phyloP scores from a whole-genome alignment of 2,329 filamentous ascomycete species.

The Monosporascus sp. region DNA sequence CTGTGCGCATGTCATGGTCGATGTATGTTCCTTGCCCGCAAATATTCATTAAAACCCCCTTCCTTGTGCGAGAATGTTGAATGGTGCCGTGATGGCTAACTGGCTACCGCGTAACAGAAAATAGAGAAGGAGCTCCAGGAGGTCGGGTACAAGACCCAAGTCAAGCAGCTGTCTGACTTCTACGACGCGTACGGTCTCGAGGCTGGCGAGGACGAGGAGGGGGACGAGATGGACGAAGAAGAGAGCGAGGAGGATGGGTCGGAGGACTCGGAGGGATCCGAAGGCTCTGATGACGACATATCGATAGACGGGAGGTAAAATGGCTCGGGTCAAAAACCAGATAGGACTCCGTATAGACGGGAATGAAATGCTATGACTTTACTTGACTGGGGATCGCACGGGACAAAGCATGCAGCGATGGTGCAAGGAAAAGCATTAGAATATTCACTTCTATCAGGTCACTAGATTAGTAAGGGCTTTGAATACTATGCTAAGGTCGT shows the following conservation, averaged over 20 bases:
- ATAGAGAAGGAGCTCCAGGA: constrained; percentile 69
- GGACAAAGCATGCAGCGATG: no score
- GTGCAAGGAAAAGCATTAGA: no score
- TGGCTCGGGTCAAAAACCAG: no score
- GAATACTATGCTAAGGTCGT: no score
- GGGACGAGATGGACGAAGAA: constrained; percentile 15
- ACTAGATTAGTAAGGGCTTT: no score
- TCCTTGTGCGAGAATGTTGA: no score
- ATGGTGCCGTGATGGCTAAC: neutral
- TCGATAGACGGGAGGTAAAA: neutral
- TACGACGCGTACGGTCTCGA: constrained; percentile 86
- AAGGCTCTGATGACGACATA: constrained; percentile 7
- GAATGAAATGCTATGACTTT: no score
- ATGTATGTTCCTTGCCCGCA: constrained; percentile 51
- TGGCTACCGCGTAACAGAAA: constrained; percentile 42
- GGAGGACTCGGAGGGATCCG: constrained; percentile 11
- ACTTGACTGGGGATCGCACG: no score
- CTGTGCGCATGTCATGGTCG: constrained; percentile 77
- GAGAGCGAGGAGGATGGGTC: constrained; percentile 15
- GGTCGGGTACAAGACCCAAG: constrained; percentile 73
- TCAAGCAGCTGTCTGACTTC: constrained; percentile 71
- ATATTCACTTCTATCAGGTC: no score
- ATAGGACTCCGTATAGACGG: no score
- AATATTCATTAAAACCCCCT: no score
- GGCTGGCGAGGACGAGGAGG: constrained; percentile 52